These are phyloP conservation scores for Pseudogymnoascus sp. DNA, from an alignment of 2,329 filamentous ascomycete genomes.

Conservation along the genomic window DNA sequence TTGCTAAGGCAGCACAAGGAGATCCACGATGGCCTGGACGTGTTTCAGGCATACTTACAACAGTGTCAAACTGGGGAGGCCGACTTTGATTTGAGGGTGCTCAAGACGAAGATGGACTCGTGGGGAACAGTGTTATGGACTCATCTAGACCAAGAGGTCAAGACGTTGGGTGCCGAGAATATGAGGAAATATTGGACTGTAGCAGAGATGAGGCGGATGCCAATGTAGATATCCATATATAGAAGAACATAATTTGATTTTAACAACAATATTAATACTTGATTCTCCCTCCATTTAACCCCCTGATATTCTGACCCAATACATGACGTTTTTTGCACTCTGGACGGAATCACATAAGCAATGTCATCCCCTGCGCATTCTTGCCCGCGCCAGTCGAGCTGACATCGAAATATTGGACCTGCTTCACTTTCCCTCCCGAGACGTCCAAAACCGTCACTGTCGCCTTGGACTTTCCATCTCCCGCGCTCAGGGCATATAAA, in stretches of 20 bases:
- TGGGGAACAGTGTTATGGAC: conserved; percentile 75
- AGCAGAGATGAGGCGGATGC: conserved; percentile 65
- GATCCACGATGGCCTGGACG: conserved; percentile 71
- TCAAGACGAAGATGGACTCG: conserved; percentile 66
- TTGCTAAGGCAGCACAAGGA: conserved; percentile 67
- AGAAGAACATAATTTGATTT: not conserved
- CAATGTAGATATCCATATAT: conserved; percentile 44
- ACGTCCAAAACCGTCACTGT: conserved; percentile 36
- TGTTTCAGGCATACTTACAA: conserved; percentile 57
- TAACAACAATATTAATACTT: not conserved
- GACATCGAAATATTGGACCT: not conserved
- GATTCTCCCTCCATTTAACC: not conserved
- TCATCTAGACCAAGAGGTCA: conserved; percentile 80
- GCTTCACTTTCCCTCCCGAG: not conserved
- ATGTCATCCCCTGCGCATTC: not conserved
- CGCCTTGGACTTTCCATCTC: conserved; percentile 19
- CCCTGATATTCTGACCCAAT: not conserved
- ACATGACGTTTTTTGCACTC: not conserved
- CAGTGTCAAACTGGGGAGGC: conserved; percentile 56
- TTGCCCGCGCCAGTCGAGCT: not conserved
- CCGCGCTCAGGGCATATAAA: conserved; percentile 45
- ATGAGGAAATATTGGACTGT: conserved; percentile 78
- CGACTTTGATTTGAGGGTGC: conserved; percentile 47
- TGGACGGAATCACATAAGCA: not conserved
- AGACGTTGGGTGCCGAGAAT: conserved; percentile 71